Base-by-base conservation (phyloP, 441 rosid genomes). In the Pelargonium fulgidum region DNA sequence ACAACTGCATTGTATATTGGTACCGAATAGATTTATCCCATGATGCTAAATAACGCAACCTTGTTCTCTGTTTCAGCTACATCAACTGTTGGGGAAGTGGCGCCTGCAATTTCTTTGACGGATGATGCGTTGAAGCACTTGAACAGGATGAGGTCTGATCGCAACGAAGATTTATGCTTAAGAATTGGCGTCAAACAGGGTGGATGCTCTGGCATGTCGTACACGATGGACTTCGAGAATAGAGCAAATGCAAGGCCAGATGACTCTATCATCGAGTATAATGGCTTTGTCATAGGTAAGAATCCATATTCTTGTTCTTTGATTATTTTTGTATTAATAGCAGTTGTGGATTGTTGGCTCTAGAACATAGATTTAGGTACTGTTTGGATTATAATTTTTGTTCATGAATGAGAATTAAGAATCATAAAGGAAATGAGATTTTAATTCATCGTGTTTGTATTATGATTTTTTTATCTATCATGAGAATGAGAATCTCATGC, bases 121-220 rank as follows among this genome's bases (percentile, higher is more conserved):
- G 99, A 89, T 17, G 67, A 48, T 19, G 99, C 97, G 14, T 83
- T 89, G 82, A 87, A 81, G 76, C 97, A 93, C 76, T 74, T 91
- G 85, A 87, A 78, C 68, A 88, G 71, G 85, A 93, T 93, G 93
- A 88, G 91, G 77, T 73, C 81, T 13, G 96, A 88, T 6, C 83
- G 89, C 10, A 75, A 73, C 2, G 91, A 86, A 48, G 95, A 93
- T 82, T 71, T 91, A 82, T 93, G 95, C 76, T 85, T 93, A 76
- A 87, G 99, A 73, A 94, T 94, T 26, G 96, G 97, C 72, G 96
- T 94, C 20, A 88, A 83, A 69, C 97, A 94, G 20, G 99, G 99
- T 5, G 96, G 97, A 16, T 93, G 96, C 79, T 91, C 97, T 0
- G 99, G 99, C 74, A 91, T 93, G 99, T 93, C 97, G 16, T 93